Base-by-base conservation (phyloP, 140 eudicot genomes). In the Senecio squalidus region DNA sequence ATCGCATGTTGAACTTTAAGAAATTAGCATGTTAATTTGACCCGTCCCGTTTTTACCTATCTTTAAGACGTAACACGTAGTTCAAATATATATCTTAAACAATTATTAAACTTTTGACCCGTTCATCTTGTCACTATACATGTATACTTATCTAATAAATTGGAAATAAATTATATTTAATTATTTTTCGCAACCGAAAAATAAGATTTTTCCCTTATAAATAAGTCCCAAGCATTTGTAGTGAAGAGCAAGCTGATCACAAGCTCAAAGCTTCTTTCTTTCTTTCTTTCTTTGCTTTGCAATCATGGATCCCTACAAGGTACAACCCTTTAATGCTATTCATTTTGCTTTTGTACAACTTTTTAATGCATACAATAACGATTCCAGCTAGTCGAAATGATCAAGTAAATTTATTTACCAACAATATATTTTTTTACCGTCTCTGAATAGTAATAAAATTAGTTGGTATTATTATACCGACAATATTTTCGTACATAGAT, bases 301-400 rank as follows among this genome's bases (percentile, higher is more conserved):
- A 23, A 72, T 64, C 77, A 72, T 72, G 77, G 77, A 72, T 72
- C 77, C 77, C 55, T 72, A 64, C 52, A 64, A 72, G 77, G 77
- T 72, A 72, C 55, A 55, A 64, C 77, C 47, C 59, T 25, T 7
- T 2, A 14, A 3, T 62, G 28, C 28, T 40, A 6, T 5, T 0
- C 3, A n/a, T 14, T n/a, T 27, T 51, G 36, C 21, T 44, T 53
- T 45, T 7, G 16, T 54, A 43, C 33, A 41, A 14, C 51, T 55
- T 39, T 14, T 63, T 54, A 9, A 28, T 66, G 40, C 51, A 51
- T 23, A 5, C 23, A 61, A 16, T 61, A 10, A 45, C 11, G 2
- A 30, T 61, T 9, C 4, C n/a, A n/a, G n/a, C n/a, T n/a, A n/a
- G n/a, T 69, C 26, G 26, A 10, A 68, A 27, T 20, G 47, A 60